These are phyloP conservation scores for Magnolia kwangsiensis DNA, from an alignment of 164 flowering plant genomes.

Conservation along the genomic window DNA sequence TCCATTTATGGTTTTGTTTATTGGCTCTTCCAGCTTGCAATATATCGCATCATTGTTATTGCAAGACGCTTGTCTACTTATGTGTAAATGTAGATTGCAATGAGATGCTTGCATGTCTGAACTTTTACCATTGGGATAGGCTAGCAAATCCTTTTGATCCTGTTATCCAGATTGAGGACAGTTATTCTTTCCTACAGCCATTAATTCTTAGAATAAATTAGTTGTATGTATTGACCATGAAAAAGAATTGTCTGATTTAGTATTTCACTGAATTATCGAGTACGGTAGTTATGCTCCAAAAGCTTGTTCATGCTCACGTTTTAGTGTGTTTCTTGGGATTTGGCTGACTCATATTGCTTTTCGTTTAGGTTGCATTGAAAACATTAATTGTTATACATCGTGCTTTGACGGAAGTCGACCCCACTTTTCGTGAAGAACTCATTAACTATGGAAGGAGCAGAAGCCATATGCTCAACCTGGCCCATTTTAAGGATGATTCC, in stretches of 20 bases:
- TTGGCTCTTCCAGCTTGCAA: too few species aligned
- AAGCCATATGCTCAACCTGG: slow-evolving; percentile 85
- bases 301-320: slow-evolving; percentile 6
- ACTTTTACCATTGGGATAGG: too few species aligned
- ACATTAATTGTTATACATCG: slow-evolving; percentile 91
- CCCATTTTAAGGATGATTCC: slow-evolving; percentile 97
- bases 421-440: slow-evolving; percentile 89
- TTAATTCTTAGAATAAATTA: neutral
- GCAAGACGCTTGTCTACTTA: too few species aligned
- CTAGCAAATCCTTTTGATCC: too few species aligned
- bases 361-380: slow-evolving; percentile 83
- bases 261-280: slow-evolving; percentile 3
- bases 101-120: too few species aligned
- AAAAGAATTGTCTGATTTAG: neutral
- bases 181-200: neutral
- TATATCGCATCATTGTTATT: too few species aligned
- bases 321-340: neutral
- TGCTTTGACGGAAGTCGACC: slow-evolving; percentile 94
- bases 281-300: neutral
- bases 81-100: too few species aligned
- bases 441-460: slow-evolving; percentile 81
- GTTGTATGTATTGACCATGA: neutral
- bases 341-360: slow-evolving; percentile 8
- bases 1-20: too few species aligned
- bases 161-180: neutral